Evolutionary conservation across 2,329 filamentous ascomycete species (phyloP), one percentile per base, ranked within the genome.

Genomic region (Colletotrichum tropicale): DNA sequence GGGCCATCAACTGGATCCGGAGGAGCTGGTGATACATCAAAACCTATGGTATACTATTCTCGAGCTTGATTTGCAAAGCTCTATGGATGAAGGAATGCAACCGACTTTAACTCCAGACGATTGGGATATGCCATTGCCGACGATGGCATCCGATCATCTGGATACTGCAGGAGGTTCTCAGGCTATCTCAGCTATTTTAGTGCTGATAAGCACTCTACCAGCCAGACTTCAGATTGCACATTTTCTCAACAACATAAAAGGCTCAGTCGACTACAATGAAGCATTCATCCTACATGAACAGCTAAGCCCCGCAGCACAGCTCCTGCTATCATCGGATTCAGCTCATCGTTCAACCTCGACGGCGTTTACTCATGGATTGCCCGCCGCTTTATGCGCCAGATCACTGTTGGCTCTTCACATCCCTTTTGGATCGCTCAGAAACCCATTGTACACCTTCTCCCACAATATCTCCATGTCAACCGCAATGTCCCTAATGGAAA

Each of bases 141-240:
- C 2, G n/a, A 21, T 12, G 10, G n/a, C 3, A 0, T 52, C 43
- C n/a, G 43, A 21, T 6, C 43, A 52, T 21, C n/a, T 52, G 6
- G n/a, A 52, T 0, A 8, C 2, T 1, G 18, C n/a, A 21, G n/a
- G 0, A 48, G n/a, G 6, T 52, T 13, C 43, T 21, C 43, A 21
- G 43, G 43, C 6, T 3, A 52, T 52, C 10, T 52, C 43, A 1
- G 43, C 43, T 21, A 6, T 52, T 21, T 0, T 21, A 6, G n/a
- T 52, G 9, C 43, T 52, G 6, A 52, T 52, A 52, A 13, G n/a
- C n/a, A 52, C 43, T 5, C n/a, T 52, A 3, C 43, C 43, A 21
- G 43, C 8, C n/a, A 52, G 43, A 52, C 6, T 52, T 24, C n/a
- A 52, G 10, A 52, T 52, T 24, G 43, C 43, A 24, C 43, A 52